Base-by-base conservation (phyloP, 2,329 filamentous ascomycete genomes). In the Thielaviopsis populi region DNA sequence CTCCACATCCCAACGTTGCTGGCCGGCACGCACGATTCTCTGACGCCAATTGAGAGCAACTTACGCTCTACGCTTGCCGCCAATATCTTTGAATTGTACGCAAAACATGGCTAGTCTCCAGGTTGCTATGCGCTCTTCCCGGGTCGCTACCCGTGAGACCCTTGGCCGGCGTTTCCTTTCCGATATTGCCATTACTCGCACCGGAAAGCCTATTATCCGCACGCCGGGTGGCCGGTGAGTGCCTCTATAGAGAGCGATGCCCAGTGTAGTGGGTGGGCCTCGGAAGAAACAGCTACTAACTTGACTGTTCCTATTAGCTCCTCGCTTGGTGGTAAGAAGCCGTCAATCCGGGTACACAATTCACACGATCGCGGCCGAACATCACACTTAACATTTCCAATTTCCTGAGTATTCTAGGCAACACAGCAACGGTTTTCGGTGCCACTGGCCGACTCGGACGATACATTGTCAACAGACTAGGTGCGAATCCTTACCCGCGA, bases 361-460 rank as follows among this genome's bases (percentile, higher is more conserved):
- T 37, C 10, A 8, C 7, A 27, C 46, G 46, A 50, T 24, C 22
- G 11, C 10, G 24, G 19, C 19, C 22, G 24, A 13, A 27, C 46
- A 27, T 42, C 19, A 10, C 24, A 54, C 56, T 58, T 42, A 56
- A 54, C 43, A 6, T n/a, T 40, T 37, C 8, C 56, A 13, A 3
- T 50, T 37, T 11, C 3, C 11, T 60, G 30, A 11, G 13, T 11
- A 40, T 33, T 37, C 11, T 75, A 90, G 92, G 92, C 69, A 91
- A 97, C 77, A 96, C 91, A 68, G 92, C 89, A 67, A 99, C 94
- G 66, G 92, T 99, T 71, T 99, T 99, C 77, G 94, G 94, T 76
- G 94, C 94, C 72, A 96, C 91, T 67, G 94, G 94, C 68, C 92
- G 95, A 75, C 79, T 99, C 64, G 94, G 94, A 73, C 86, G 94